Percentiles rank a stretch among this genome's conserved stretches.
phyloP scores from a whole-genome alignment of 352 stramenopile species.

The Phytophthora chlamydospora region DNA sequence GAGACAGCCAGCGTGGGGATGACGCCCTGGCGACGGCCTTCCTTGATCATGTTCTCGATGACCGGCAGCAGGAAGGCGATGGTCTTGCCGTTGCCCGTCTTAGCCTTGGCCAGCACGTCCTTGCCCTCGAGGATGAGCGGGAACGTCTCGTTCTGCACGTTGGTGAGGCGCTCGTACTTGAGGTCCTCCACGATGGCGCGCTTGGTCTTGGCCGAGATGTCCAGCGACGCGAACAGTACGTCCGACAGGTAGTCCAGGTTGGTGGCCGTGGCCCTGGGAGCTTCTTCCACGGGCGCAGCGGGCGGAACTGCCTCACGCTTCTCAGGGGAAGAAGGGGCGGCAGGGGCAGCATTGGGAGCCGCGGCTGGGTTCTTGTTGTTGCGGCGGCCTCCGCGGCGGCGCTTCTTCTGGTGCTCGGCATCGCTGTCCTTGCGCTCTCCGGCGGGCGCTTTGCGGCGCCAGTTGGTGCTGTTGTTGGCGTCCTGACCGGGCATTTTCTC shows the following conservation, averaged over 20 bases:
- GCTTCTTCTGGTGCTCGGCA: constrained; percentile 64
- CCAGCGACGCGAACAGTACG: constrained; percentile 56
- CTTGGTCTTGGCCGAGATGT: constrained; percentile 65
- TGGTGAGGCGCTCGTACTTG: constrained; percentile 88
- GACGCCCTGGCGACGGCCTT: constrained; percentile 66
- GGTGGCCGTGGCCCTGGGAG: constrained; percentile 14
- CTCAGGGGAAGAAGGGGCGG: constrained; percentile 9
- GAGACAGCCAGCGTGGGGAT: constrained; percentile 94
- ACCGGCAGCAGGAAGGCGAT: constrained; percentile 85
- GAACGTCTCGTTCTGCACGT: constrained; percentile 91
- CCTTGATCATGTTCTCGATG: constrained; percentile 79
- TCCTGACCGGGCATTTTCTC: constrained; percentile 29
- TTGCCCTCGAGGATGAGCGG: constrained; percentile 69
- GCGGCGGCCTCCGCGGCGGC: constrained; percentile 53
- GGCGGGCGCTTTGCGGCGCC: constrained; percentile 39
- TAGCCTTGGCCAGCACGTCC: constrained; percentile 92
- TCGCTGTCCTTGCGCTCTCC: constrained; percentile 47
- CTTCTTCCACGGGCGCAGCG: background rate
- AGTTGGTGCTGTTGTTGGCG: constrained; percentile 29
- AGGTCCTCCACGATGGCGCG: constrained; percentile 83
- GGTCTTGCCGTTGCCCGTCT: constrained; percentile 92
- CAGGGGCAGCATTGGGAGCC: background rate
- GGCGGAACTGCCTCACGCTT: constrained; percentile 8
- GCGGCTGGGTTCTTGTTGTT: constrained; percentile 24
- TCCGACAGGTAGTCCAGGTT: constrained; percentile 64